Evolutionary conservation across 441 rosid species (phyloP), one percentile per base, ranked within the genome.

Genomic region (Manihot esculenta): DNA sequence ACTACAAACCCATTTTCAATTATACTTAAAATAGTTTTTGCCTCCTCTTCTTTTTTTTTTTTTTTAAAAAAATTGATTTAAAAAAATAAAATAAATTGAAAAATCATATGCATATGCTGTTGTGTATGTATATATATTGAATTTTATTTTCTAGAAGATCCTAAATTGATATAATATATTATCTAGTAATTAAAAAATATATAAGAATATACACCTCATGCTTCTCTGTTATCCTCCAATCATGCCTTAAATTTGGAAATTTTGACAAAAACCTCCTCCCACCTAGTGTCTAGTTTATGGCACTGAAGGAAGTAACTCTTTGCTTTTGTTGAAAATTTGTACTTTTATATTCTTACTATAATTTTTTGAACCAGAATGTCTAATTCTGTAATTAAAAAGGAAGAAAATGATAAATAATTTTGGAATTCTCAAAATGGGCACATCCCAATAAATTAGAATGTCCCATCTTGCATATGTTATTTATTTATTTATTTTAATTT

Each of bases 361-460:
- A 42, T n/a, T 3, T 57, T 35, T 45, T 11, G 18, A 51, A 61
- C 30, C 20, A 53, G 68, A 74, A 74, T 72, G 66, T 58, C 15
- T 48, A 54, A 68, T 35, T 45, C 45, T 66, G 61, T 61, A 12
- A 30, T 5, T 50, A 15, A 6, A 62, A 18, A 61, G n/a, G n/a
- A n/a, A n/a, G n/a, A n/a, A n/a, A n/a, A n/a, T n/a, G n/a, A 17
- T 35, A 62, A 5, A 17, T 50, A 50, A 17, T 4, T 18, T 58
- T 12, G 0, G 3, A 58, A 12, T 57, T 57, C 26, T 56, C 23
- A 45, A 58, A 2, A 64, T 5, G 24, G 66, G 66, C 68, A 74
- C 68, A 77, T 72, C 77, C 80, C 79, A 70, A 73, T 73, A 70
- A 58, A 62, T 62, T 50, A 69, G 77, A 75, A 72, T 72, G 79